A percentile compares a stretch with the other conserved stretches of the same genome.
Conservation (phyloP, 225 moss, liverwort and hornwort species). For the Asterella californica region DNA sequence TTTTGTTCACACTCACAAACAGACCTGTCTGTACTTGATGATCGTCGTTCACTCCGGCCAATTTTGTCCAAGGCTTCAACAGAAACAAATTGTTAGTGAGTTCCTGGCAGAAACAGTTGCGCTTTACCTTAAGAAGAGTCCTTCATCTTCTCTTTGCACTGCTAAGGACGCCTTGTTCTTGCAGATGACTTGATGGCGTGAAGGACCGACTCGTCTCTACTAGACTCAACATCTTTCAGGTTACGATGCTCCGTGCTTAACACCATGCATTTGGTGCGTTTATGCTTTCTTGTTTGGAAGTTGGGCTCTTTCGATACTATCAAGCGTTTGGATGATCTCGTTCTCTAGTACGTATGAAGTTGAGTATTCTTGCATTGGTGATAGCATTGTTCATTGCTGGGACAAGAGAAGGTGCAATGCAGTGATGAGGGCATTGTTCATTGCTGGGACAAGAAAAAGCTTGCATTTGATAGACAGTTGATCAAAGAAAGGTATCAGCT, state of each 20-base stretch:
- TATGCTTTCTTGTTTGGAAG: constrained; percentile 60
- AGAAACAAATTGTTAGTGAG: not conserved
- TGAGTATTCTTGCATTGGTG: no score
- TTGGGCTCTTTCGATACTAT: constrained; percentile 80
- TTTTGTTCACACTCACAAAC: not conserved
- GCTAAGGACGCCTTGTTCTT: not conserved
- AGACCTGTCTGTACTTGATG: not conserved
- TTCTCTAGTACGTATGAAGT: not conserved
- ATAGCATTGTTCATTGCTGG: no score
- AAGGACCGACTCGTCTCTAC: not conserved
- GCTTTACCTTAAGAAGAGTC: not conserved
- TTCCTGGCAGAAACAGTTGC: not conserved
- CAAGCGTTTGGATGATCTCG: constrained; percentile 75
- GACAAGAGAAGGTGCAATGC: no score
- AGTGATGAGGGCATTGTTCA: no score
- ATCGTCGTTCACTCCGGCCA: not conserved
- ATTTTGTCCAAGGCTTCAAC: not conserved
- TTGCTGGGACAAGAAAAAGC: not conserved
- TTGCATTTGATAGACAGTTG: constrained; percentile 76
- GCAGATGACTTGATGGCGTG: not conserved
- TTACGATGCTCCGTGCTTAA: constrained; percentile 22
- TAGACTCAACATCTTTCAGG: not conserved
- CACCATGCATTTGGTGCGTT: constrained; percentile 65
- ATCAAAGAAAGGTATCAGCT: constrained; percentile 93
- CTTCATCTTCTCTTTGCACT: not conserved